These are phyloP conservation scores for Pachyrhizus erosus DNA, from an alignment of 306 rosid genomes.

Conservation along the genomic window DNA sequence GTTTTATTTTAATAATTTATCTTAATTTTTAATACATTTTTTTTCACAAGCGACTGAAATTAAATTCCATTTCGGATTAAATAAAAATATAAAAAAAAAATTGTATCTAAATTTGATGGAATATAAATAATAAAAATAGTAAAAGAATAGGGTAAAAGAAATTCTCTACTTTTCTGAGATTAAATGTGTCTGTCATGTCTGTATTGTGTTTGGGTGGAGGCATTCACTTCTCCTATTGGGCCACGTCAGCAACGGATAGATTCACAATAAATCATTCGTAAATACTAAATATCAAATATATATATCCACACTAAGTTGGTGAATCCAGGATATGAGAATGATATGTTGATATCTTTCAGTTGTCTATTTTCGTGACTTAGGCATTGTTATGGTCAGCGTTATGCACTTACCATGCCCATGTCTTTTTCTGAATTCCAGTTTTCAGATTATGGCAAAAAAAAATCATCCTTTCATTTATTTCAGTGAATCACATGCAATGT, in stretches of 20 bases:
- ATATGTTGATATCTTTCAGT: not conserved
- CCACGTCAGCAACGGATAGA: constrained; percentile 68
- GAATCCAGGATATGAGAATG: not conserved
- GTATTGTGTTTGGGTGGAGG: not conserved
- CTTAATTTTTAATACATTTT: too few relatives aligned
- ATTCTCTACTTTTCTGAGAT: not conserved
- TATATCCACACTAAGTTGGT: not conserved
- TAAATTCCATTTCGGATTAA: too few relatives aligned
- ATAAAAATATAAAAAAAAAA: too few relatives aligned
- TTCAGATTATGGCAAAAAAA: not conserved
- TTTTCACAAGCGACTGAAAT: too few relatives aligned
- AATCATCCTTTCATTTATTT: not conserved
- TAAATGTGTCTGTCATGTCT: not conserved
- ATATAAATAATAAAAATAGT: too few relatives aligned
- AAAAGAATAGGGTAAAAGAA: too few relatives aligned
- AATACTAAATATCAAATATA: not conserved
- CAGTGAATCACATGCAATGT: not conserved
- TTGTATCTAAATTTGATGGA: too few relatives aligned
- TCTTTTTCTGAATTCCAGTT: not conserved
- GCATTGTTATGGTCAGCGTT: not conserved
- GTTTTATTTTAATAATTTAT: too few relatives aligned
- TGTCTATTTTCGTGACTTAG: not conserved
- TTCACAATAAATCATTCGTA: constrained; percentile 8
- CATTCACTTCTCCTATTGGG: constrained; percentile 42
- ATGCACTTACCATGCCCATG: not conserved